Evolutionary conservation across 2,329 filamentous ascomycete species (phyloP).

Genomic region (Ophiognomonia clavigignenti-juglandacearum): DNA sequence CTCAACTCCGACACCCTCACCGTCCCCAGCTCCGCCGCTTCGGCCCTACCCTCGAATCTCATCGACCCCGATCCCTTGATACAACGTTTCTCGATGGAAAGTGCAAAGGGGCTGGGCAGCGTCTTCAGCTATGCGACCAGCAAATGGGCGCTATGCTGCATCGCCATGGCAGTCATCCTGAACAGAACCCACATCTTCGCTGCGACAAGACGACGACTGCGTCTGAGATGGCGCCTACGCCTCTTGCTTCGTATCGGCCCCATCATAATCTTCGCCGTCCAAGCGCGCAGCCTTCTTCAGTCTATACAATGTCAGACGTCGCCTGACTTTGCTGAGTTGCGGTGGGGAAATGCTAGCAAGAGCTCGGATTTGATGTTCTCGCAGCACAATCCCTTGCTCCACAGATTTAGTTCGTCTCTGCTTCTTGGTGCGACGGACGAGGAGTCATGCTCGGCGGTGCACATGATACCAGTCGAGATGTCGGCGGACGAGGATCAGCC

Average conservation of each 20-base stretch:
- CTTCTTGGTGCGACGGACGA: constrained; percentile 71
- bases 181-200: constrained; percentile 94
- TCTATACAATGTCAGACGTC: constrained; percentile 92
- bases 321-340: constrained; percentile 61
- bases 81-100: constrained; percentile 51
- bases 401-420: constrained; percentile 65
- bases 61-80: constrained; percentile 35
- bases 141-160: constrained; percentile 85
- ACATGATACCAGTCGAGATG: constrained; percentile 71
- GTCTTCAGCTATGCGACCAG: constrained; percentile 88
- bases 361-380: constrained; percentile 65
- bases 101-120: constrained; percentile 69
- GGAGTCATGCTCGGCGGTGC: constrained; percentile 68
- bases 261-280: constrained; percentile 63
- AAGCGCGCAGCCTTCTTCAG: constrained; percentile 68
- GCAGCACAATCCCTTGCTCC: constrained; percentile 63
- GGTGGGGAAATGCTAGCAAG: constrained; percentile 64
- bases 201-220: constrained; percentile 76
- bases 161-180: constrained; percentile 78
- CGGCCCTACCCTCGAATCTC: constrained; percentile 36
- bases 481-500: constrained; percentile 47
- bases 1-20: constrained; percentile 49
- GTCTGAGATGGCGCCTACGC: constrained; percentile 67
- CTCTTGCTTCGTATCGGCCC: constrained; percentile 66
- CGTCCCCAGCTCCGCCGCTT: constrained; percentile 30